Percentiles rank a stretch among this genome's conserved stretches.
Conservation (phyloP, 495 filamentous ascomycete species). For the Pseudomonodictys pantanalensis region DNA sequence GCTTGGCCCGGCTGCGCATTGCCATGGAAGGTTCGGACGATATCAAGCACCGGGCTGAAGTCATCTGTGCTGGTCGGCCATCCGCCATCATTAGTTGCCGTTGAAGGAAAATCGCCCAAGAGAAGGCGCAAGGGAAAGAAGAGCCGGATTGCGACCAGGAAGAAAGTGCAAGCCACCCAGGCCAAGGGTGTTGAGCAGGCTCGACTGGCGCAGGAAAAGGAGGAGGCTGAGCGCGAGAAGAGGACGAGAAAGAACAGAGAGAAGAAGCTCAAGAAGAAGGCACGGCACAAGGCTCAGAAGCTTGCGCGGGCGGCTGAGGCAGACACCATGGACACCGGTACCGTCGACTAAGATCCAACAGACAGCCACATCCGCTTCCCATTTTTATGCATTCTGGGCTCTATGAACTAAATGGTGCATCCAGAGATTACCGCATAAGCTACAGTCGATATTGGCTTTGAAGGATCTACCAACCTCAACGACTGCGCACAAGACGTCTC, state of each 20-base stretch:
- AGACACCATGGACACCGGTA: background rate
- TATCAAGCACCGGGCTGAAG: conserved; percentile 16
- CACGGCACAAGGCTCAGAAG: conserved; percentile 31
- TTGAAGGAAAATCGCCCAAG: conserved; percentile 30
- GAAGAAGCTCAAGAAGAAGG: conserved; percentile 32
- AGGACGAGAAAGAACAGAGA: conserved; percentile 29
- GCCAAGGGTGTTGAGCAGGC: conserved; percentile 46
- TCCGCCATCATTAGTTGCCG: background rate
- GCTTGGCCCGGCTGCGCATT: conserved; percentile 53
- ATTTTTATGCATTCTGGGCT: too few species aligned
- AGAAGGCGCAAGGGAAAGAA: conserved; percentile 55
- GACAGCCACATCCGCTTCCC: background rate
- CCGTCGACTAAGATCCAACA: background rate
- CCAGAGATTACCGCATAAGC: too few species aligned
- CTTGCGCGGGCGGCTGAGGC: background rate
- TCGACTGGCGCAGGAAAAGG: conserved; percentile 25
- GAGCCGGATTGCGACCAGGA: conserved; percentile 48
- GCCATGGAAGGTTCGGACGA: conserved; percentile 53
- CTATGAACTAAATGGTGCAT: too few species aligned
- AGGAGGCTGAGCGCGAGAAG: conserved; percentile 31
- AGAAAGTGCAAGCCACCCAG: conserved; percentile 50
- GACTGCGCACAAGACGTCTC: too few species aligned
- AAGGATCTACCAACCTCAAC: too few species aligned
- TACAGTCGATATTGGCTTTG: too few species aligned
- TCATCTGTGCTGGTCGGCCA: conserved; percentile 10